Evolutionary conservation across 2,329 filamentous ascomycete genomes (phyloP).

Genomic region (Pestalotiopsis sp.): DNA sequence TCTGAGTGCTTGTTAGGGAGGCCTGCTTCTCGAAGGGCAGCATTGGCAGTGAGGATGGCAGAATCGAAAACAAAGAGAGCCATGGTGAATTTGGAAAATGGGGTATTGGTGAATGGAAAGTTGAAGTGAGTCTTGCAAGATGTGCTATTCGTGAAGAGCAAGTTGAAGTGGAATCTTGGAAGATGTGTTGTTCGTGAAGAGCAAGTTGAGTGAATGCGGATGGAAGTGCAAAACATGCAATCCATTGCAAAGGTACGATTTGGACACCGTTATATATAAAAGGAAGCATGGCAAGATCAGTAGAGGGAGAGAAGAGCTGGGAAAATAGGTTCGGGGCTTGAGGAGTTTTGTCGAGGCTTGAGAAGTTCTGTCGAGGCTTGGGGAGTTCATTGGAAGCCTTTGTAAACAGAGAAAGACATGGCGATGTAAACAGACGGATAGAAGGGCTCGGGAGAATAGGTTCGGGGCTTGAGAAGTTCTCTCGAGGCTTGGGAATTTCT

Average conservation of each 20-base stretch:
- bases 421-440: not conserved
- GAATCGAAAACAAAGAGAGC: not conserved
- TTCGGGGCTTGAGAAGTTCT: not conserved
- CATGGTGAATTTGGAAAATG: not conserved
- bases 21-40: not conserved
- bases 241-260: no score
- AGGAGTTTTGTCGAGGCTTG: no score
- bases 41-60: not conserved
- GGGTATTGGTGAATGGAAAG: not conserved
- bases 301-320: no score
- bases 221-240: no score
- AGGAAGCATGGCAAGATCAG: no score
- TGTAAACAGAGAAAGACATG: no score
- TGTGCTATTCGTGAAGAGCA: not conserved
- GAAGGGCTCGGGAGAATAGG: not conserved
- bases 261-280: no score
- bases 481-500: no score
- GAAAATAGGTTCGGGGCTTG: no score
- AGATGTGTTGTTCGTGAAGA: not conserved
- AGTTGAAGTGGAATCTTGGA: not conserved
- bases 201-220: not conserved
- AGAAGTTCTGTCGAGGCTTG: no score
- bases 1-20: conserved; percentile 25
- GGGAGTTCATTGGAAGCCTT: no score
- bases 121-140: not conserved